phyloP scores from a whole-genome alignment of 495 filamentous ascomycete genomes.

The Lindgomyces ingoldianus region DNA sequence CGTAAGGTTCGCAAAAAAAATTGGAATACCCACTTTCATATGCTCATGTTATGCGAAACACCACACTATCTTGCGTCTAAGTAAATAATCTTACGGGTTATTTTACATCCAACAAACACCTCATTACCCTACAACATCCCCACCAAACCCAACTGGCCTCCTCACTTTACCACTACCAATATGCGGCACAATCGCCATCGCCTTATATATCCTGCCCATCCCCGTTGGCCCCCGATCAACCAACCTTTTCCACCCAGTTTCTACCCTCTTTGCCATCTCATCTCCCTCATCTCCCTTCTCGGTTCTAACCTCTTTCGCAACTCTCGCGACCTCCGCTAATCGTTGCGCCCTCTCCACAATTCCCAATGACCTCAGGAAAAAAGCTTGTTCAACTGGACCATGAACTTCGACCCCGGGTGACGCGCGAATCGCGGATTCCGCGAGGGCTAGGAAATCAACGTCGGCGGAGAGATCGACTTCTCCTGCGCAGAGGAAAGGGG shows the following conservation, averaged over 20 bases:
- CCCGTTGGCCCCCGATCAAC: slow-evolving; percentile 74
- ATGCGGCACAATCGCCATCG: slow-evolving; percentile 83
- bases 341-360: slow-evolving; percentile 73
- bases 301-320: slow-evolving; percentile 2
- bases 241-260: slow-evolving; percentile 72
- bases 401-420: slow-evolving; percentile 84
- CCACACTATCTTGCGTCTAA: no score
- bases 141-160: slow-evolving; percentile 90
- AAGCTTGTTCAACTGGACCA: slow-evolving; percentile 84
- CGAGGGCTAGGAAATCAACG: slow-evolving; percentile 85
- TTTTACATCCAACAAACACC: background rate
- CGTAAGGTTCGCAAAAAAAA: background rate
- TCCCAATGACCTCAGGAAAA: slow-evolving; percentile 77
- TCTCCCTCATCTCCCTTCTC: slow-evolving; percentile 20
- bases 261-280: slow-evolving; percentile 57
- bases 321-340: slow-evolving; percentile 54
- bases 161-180: slow-evolving; percentile 67
- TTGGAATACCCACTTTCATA: slow-evolving; percentile 11
- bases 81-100: no score
- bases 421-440: slow-evolving; percentile 73
- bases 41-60: slow-evolving; percentile 2
- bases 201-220: slow-evolving; percentile 95
- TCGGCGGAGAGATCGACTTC: slow-evolving; percentile 84
- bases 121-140: slow-evolving; percentile 53
- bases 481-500: slow-evolving; percentile 75